phyloP scores from a whole-genome alignment of 495 filamentous ascomycete genomes.

The Aspergillus haitiensis region DNA sequence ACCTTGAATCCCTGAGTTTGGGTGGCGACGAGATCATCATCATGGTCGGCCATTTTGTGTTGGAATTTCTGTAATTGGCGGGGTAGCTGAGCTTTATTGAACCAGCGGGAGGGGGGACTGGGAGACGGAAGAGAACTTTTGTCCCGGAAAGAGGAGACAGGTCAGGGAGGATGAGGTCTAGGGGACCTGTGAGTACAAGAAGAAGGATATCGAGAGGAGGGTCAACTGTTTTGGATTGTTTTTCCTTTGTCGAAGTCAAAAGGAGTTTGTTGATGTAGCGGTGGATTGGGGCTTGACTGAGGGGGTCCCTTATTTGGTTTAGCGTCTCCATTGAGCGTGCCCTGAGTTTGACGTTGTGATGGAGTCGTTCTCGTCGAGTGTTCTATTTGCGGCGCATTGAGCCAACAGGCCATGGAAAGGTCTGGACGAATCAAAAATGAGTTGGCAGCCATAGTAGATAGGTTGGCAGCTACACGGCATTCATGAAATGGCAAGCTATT shows the following conservation, averaged over 20 bases:
- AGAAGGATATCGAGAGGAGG: background rate
- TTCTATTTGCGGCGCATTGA: too few relatives aligned
- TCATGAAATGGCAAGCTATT: too few relatives aligned
- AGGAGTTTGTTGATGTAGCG: slow-evolving; percentile 18
- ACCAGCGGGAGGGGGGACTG: slow-evolving; percentile 13
- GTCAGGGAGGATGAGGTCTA: background rate
- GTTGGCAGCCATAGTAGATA: background rate
- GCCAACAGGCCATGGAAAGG: background rate
- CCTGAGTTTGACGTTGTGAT: background rate
- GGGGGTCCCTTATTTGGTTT: slow-evolving; percentile 14
- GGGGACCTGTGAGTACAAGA: background rate
- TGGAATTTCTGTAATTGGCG: slow-evolving; percentile 25
- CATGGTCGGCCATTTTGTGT: slow-evolving; percentile 71
- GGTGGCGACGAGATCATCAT: slow-evolving; percentile 85
- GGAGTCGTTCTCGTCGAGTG: background rate
- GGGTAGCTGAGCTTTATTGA: slow-evolving; percentile 18
- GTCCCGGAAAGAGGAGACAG: background rate
- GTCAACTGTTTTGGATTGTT: background rate
- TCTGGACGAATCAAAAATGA: background rate
- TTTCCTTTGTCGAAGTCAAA: background rate
- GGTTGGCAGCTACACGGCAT: too few relatives aligned
- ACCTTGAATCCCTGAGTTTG: slow-evolving; percentile 95
- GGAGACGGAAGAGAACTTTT: background rate
- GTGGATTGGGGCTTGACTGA: slow-evolving; percentile 12
- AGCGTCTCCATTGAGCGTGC: background rate